Evolutionary conservation across 495 filamentous ascomycete species (phyloP).

Genomic region (Podospora conica): DNA sequence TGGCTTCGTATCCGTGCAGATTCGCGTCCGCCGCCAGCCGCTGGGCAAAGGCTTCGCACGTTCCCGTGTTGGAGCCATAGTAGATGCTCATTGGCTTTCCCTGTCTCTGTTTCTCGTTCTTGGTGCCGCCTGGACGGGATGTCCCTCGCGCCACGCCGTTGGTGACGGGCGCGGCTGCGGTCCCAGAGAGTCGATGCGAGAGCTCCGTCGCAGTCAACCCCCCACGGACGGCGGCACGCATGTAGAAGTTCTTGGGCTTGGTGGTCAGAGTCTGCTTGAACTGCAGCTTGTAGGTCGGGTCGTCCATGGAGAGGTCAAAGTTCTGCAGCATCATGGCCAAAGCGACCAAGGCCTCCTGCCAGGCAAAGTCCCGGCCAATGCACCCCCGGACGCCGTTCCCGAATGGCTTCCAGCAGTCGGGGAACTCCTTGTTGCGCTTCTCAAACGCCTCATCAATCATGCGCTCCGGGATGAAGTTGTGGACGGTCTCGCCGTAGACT

Average conservation of each 20-base stretch:
- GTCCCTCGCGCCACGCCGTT: not conserved
- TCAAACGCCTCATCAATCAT: constrained; percentile 60
- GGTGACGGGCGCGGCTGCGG: constrained; percentile 7
- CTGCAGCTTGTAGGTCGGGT: constrained; percentile 56
- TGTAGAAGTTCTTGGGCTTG: constrained; percentile 69
- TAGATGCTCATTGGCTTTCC: constrained; percentile 53
- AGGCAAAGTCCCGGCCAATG: constrained; percentile 56
- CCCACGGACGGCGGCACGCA: constrained; percentile 57
- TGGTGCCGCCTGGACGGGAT: not conserved
- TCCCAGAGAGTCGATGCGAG: constrained; percentile 43
- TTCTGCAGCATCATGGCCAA: constrained; percentile 54
- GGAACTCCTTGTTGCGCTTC: constrained; percentile 41
- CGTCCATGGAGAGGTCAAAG: constrained; percentile 53
- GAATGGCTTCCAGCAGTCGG: constrained; percentile 53
- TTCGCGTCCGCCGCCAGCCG: constrained; percentile 53
- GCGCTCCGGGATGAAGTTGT: constrained; percentile 55
- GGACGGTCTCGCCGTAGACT: constrained; percentile 48
- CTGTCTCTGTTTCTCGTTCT: constrained; percentile 16
- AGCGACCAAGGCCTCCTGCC: constrained; percentile 53
- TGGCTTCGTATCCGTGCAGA: constrained; percentile 51
- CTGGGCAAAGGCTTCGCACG: constrained; percentile 65
- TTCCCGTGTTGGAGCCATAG: constrained; percentile 70
- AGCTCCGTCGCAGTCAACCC: constrained; percentile 54
- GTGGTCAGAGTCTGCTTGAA: constrained; percentile 68
- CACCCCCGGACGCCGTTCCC: constrained; percentile 50